These are phyloP conservation scores for Populus hybrid DNA, from an alignment of 441 rosid genomes.

Conservation along the genomic window DNA sequence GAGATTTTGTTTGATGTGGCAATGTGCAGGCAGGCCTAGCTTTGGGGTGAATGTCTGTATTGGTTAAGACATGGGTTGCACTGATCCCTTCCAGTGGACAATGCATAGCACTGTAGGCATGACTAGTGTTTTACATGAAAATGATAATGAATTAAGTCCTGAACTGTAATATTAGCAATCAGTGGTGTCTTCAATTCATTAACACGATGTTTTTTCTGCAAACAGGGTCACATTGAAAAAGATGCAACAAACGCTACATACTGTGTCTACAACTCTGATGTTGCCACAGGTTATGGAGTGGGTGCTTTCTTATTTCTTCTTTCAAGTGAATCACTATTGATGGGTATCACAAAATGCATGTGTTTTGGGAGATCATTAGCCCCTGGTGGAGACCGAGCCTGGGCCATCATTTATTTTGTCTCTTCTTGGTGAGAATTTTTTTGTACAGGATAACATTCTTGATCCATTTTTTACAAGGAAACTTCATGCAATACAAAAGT, in stretches of 20 bases:
- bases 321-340: constrained; percentile 77
- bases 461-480: neutral
- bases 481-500: neutral
- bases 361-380: constrained; percentile 82
- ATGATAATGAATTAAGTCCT: neutral
- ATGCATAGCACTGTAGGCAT: neutral
- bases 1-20: neutral
- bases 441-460: neutral
- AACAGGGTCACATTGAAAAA: constrained; percentile 53
- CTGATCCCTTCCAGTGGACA: neutral
- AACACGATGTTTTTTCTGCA: neutral
- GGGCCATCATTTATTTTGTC: constrained; percentile 86
- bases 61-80: neutral
- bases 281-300: constrained; percentile 93
- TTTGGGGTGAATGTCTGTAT: neutral
- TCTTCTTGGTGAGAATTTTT: constrained; percentile 69
- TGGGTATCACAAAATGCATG: constrained; percentile 93
- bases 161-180: neutral
- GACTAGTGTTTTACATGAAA: neutral
- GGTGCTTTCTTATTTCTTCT: constrained; percentile 91
- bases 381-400: constrained; percentile 81
- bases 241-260: constrained; percentile 56
- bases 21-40: neutral
- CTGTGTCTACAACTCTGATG: constrained; percentile 82
- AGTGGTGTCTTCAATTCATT: neutral